Conservation (phyloP, 225 moss, liverwort and hornwort species). For the Pleurozium schreberi region DNA sequence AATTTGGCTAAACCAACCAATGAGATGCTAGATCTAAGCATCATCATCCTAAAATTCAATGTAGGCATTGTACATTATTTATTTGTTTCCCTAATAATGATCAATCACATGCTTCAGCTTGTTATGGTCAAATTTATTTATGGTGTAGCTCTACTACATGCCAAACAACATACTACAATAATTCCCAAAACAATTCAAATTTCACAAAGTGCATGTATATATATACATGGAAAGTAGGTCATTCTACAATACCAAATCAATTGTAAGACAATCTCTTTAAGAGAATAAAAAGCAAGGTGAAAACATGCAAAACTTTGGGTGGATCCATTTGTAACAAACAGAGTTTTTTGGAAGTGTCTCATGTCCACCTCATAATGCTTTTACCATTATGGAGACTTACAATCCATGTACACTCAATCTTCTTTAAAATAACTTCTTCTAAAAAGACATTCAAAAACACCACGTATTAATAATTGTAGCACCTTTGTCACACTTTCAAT, state of each 20-base stretch:
- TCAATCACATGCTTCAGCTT: neutral
- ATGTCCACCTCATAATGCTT: neutral
- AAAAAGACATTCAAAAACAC: neutral
- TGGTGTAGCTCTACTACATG: neutral
- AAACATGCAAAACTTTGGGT: rapidly evolving
- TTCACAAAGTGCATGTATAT: neutral
- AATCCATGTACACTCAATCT: rapidly evolving
- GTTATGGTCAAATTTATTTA: neutral
- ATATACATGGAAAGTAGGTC: neutral
- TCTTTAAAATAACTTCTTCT: neutral
- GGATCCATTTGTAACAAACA: too few species aligned
- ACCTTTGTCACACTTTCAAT: neutral
- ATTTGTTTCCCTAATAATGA: neutral
- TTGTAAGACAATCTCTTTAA: neutral
- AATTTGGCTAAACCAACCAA: neutral
- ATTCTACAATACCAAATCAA: neutral
- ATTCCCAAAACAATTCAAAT: neutral
- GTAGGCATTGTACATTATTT: neutral
- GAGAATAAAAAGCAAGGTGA: neutral
- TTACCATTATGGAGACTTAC: neutral
- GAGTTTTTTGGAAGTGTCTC: too few species aligned
- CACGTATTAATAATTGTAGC: neutral
- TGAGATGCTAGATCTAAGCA: neutral
- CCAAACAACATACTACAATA: rapidly evolving
- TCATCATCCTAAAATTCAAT: neutral